Percentiles rank a stretch among this genome's conserved stretches.
phyloP scores from a whole-genome alignment of 306 rosid species.

The Lupinus albus region DNA sequence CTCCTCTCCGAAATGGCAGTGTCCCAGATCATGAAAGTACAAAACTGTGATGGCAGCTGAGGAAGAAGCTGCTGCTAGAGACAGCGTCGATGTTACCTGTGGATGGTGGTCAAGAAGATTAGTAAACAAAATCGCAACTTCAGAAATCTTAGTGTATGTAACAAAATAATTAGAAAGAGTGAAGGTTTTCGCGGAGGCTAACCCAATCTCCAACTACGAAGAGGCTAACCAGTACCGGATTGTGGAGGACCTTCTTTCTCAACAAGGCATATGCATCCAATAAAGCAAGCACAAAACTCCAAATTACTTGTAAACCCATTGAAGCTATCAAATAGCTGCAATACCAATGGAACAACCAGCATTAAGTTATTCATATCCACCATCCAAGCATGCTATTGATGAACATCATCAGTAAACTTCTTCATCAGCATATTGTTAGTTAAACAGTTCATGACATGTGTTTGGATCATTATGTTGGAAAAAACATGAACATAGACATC shows the following conservation, averaged over 20 bases:
- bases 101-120: slow-evolving; percentile 10
- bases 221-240: slow-evolving; percentile 82
- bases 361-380: slow-evolving; percentile 3
- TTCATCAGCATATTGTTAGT: neutral
- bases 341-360: slow-evolving; percentile 22
- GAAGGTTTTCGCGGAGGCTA: slow-evolving; percentile 47
- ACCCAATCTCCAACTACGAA: slow-evolving; percentile 96
- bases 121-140: slow-evolving; percentile 22
- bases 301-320: slow-evolving; percentile 84
- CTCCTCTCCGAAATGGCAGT: slow-evolving; percentile 63
- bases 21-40: slow-evolving; percentile 71
- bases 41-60: slow-evolving; percentile 76
- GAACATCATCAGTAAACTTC: neutral
- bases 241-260: slow-evolving; percentile 79
- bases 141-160: slow-evolving; percentile 13
- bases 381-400: slow-evolving; percentile 14
- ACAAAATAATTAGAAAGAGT: slow-evolving; percentile 16
- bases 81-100: slow-evolving; percentile 77
- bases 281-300: slow-evolving; percentile 78
- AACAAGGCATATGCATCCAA: slow-evolving; percentile 77
- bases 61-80: slow-evolving; percentile 92
- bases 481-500: too few relatives aligned
- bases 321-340: slow-evolving; percentile 86
- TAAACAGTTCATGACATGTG: slow-evolving; percentile 20
- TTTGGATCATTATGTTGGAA: neutral